Evolutionary conservation across 192 early-diverging fungal species (phyloP), one percentile per base, ranked within the genome.

Genomic region (Jimgerdemannia flammicorona): DNA sequence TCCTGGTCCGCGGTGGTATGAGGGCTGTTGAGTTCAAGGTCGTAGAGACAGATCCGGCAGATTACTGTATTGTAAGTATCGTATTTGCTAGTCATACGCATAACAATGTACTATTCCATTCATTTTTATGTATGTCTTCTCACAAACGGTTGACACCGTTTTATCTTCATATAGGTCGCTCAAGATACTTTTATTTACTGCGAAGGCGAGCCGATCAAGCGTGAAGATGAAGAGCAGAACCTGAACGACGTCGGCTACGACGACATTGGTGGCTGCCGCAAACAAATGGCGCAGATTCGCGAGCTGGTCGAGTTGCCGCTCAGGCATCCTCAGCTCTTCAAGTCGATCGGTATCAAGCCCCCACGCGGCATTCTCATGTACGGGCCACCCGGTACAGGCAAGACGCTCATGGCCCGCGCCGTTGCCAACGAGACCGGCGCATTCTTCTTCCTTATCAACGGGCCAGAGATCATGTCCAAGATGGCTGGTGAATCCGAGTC

Each of bases 381-480:
- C 77, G 98, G 98, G 65, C 98, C 98, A 18, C 98, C 98, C 14
- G 98, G 98, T 86, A 99, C 97, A 9, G 98, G 98, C 86, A 99
- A 99, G 84, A 99, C 98, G 8, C 86, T 99, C 76, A 97, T 99
- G 85, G 98, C 98, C 4, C 93, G 97, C 75, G 97, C 98, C 4
- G 97, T 99, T 3, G 98, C 98, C 70, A 99, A 99, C 83, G 98
- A 99, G 83, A 99, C 97, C 43, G 98, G 98, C 41, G 98, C 97
- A 17, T 99, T 99, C 93, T 97, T 99, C 90, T 99, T 99, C 87
- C 83, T 97, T 68, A 99, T 99, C 85, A 99, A 99, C 80, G 98
- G 97, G 54, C 98, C 98, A 69, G 97, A 99, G 81, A 99, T 99
- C 80, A 99, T 99, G 97, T 97, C 95, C 77, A 99, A 99, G 87